Base-by-base conservation (phyloP, 2,329 filamentous ascomycete species). In the Ophiognomonia clavigignenti-juglandacearum region DNA sequence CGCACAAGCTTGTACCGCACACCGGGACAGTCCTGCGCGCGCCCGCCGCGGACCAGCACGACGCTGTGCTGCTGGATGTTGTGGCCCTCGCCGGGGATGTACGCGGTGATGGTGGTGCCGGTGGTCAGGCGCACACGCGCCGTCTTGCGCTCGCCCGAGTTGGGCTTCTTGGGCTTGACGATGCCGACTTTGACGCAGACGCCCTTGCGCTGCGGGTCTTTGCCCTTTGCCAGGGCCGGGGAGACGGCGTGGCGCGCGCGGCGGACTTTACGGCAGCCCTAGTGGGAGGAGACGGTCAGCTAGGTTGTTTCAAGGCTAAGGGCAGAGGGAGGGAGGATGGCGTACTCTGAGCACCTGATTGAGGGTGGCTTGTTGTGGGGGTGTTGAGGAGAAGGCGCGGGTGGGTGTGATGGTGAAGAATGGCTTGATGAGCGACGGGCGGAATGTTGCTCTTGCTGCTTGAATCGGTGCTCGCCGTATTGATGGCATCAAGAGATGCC, bases 1-100 rank as follows among this genome's bases (percentile, higher is more conserved):
- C 93, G 77, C 35, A 98, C 88, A 60, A 96, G 73, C 68, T 95
- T 89, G 66, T 98, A 98, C 63, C 91, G 85, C 69, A 98, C 93
- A 83, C 93, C 93, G 52, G 93, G 93, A 73, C 93, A 98, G 83
- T 98, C 93, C 78, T 97, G 93, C 55, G 82, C 83, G 64, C 93
- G 78, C 2, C 93, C 93, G 49, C 93, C 93, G 56, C 93, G 78
- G n/a, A 98, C 91, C 56, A 97, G 75, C 47, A 98, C 93, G 39
- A 98, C 93, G 59, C 87, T 95, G 75, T 98, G 95, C 77, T 97
- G 93, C 76, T 97, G 92, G 56, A 97, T 91, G 68, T 97, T 98
- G 72, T 98, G 93, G 40, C 93, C 92, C 79, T 97, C 92, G 43
- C 93, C 93, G 27, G 91, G 90, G 61, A 98, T 96, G 72, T 96